Evolutionary conservation across 1,284 basidiomycete genomes (phyloP).

Genomic region (Boletus sp.): DNA sequence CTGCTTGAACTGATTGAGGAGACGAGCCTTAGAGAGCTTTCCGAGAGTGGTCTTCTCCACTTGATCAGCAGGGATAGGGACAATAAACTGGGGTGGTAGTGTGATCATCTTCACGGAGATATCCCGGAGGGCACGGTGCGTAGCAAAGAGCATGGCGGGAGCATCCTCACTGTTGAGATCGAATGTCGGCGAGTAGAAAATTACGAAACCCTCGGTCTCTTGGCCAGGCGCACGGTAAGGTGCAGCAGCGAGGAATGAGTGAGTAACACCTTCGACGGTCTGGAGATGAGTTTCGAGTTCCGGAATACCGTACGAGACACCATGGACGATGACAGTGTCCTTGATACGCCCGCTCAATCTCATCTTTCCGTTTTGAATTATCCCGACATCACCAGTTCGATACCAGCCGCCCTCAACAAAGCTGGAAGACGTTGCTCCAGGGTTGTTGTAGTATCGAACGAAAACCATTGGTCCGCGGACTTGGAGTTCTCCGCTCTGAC

Average conservation of each 20-base stretch:
- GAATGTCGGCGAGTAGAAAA: constrained; percentile 32
- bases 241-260: constrained; percentile 38
- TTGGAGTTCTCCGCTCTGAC: constrained; percentile 38
- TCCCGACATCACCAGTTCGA: constrained; percentile 40
- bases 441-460: constrained; percentile 40
- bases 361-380: constrained; percentile 37
- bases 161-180: constrained; percentile 21
- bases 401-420: constrained; percentile 43
- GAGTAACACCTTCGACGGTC: constrained; percentile 36
- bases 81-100: constrained; percentile 26
- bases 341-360: constrained; percentile 43
- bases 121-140: constrained; percentile 20
- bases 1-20: constrained; percentile 29
- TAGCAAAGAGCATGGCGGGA: constrained; percentile 17
- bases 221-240: constrained; percentile 34
- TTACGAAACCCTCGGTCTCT: constrained; percentile 31
- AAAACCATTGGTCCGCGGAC: constrained; percentile 39
- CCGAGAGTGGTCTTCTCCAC: constrained; percentile 36
- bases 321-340: constrained; percentile 45
- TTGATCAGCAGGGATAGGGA: constrained; percentile 27
- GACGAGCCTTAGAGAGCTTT: constrained; percentile 31
- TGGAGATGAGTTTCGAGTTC: constrained; percentile 42
- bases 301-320: constrained; percentile 41
- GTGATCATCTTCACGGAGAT: constrained; percentile 28
- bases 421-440: constrained; percentile 35